Evolutionary conservation across 2,329 filamentous ascomycete genomes (phyloP), one percentile per base, ranked within the genome.

Genomic region (Nigrospora osmanthi): DNA sequence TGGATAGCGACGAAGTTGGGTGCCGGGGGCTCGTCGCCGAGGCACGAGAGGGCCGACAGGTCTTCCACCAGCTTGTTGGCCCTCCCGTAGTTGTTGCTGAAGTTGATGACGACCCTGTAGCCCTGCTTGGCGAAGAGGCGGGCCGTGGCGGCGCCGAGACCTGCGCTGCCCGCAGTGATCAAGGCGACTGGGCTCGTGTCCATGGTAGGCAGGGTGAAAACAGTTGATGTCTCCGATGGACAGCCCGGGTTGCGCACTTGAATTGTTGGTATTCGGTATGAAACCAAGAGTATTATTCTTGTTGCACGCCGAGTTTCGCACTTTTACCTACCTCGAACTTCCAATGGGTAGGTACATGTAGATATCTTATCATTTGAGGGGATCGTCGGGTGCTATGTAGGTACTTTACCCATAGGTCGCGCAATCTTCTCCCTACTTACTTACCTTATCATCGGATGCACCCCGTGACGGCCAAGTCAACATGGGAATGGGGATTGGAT

Each of bases 61-160:
- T 78, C 76, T 11, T 67, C 57, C 4, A 80, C 69, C 3, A 89
- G 67, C 9, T 70, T 65, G 37, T 78, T 66, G 6, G 86, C 87
- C 2, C 79, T 72, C 15, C 74, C 71, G 33, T 69, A 62, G 59
- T 78, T 81, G 49, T 73, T 78, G 62, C 75, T 71, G 63, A 89
- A 91, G 66, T 90, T 91, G 59, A 93, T 76, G 10, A 80, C 78
- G 11, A 91, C 69, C 46, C 85, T 82, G 58, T 77, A 78, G 39
- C 85, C 84, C 54, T 83, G 72, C 17, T 72, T 66, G 10, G 85
- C 85, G 54, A 90, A 87, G 31, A 81, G 78, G 45, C 76, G 74
- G 35, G 75, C 76, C 3, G 87, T 73, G 4, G 82, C 70, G 37
- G 84, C 86, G 33, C 87, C 87, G 31, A 91, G 75, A 3, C 87